Evolutionary conservation across 179 eudicot genomes (phyloP).

Genomic region (Heliamphora pulchella): DNA sequence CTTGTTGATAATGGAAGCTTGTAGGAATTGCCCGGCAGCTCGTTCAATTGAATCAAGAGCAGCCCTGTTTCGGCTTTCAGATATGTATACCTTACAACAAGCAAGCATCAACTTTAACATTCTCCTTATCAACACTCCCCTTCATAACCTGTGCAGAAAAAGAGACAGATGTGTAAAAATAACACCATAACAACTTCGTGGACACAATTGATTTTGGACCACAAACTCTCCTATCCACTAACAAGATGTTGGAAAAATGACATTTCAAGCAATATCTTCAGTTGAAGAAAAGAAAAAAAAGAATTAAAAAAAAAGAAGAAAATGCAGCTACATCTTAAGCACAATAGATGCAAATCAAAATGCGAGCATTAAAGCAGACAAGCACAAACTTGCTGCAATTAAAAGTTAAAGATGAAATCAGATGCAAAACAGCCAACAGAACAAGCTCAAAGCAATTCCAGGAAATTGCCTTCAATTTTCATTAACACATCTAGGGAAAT

Average conservation of each 20-base stretch:
- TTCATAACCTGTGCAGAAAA: slow-evolving; percentile 20
- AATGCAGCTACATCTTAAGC: not conserved
- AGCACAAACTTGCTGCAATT: no score
- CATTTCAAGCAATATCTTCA: not conserved
- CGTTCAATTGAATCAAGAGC: slow-evolving; percentile 68
- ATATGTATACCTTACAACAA: slow-evolving; percentile 87
- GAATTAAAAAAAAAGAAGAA: not conserved
- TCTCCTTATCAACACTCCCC: slow-evolving; percentile 15
- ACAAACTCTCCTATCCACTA: slow-evolving; percentile 12
- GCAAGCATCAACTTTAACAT: slow-evolving; percentile 62
- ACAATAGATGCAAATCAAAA: not conserved
- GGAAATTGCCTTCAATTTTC: not conserved
- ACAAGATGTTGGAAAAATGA: not conserved
- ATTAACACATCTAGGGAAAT: not conserved
- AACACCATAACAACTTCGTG: not conserved
- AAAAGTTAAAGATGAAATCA: no score
- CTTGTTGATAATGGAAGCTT: slow-evolving; percentile 56
- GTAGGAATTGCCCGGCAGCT: slow-evolving; percentile 53
- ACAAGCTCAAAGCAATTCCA: not conserved
- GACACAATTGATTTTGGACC: slow-evolving; percentile 5
- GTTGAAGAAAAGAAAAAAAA: not conserved
- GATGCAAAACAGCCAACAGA: not conserved
- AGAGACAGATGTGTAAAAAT: slow-evolving; percentile 4
- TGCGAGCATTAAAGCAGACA: not conserved
- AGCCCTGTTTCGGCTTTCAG: slow-evolving; percentile 70